phyloP scores from a whole-genome alignment of 2,329 filamentous ascomycete genomes.

The Paecilomyces formosus region DNA sequence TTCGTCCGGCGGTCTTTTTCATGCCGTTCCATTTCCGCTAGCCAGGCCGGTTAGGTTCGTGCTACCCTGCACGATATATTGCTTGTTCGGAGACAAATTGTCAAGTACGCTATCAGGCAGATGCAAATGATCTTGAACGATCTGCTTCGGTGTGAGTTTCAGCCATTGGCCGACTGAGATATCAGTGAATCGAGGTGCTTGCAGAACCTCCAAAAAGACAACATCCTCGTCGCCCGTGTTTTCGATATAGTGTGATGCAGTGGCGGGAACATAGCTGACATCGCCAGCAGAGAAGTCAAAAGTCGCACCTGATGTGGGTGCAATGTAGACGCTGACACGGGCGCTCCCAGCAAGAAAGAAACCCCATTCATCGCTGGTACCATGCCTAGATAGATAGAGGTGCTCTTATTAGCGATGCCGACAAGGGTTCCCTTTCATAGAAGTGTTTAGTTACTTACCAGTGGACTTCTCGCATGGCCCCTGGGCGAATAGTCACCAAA shows the following conservation, averaged over 20 bases:
- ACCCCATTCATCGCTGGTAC: constrained; percentile 48
- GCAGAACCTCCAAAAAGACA: constrained; percentile 54
- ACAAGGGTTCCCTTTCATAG: too few relatives aligned
- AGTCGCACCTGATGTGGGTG: constrained; percentile 44
- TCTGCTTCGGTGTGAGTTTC: constrained; percentile 42
- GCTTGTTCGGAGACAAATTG: constrained; percentile 35
- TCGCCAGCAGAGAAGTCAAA: constrained; percentile 56
- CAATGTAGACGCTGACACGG: constrained; percentile 50
- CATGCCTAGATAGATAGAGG: background rate
- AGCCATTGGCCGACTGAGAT: constrained; percentile 33
- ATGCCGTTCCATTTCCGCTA: too few relatives aligned
- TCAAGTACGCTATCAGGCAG: constrained; percentile 28
- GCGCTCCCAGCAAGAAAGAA: constrained; percentile 53
- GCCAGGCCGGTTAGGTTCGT: constrained; percentile 2
- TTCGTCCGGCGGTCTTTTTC: too few relatives aligned
- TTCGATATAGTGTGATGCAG: constrained; percentile 53
- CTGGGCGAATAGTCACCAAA: constrained; percentile 51
- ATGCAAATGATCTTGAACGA: constrained; percentile 45
- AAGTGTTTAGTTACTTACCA: constrained; percentile 39
- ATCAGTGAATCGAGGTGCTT: constrained; percentile 42
- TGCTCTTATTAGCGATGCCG: constrained; percentile 31
- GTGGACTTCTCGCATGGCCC: constrained; percentile 59
- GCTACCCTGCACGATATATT: constrained; percentile 37
- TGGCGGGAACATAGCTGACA: constrained; percentile 52
- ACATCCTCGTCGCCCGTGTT: constrained; percentile 53